phyloP scores from a whole-genome alignment of 345 rosid genomes.

The Linum trigynum region DNA sequence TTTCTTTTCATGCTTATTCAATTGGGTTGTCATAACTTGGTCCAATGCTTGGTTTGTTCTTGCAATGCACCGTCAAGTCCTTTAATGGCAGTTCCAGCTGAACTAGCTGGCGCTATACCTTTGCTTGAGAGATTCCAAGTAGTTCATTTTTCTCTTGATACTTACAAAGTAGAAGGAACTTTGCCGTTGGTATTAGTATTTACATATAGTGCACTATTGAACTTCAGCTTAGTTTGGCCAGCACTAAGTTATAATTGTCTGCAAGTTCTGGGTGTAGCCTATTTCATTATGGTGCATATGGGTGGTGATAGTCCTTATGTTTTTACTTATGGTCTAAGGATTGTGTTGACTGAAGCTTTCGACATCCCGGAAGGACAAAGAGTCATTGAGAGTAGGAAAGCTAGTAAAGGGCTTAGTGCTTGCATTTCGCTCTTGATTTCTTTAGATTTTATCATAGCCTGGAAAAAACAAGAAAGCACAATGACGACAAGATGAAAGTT shows the following conservation, averaged over 20 bases:
- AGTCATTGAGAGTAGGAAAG: no score
- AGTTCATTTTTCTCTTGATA: slow-evolving; percentile 3
- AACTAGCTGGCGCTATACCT: slow-evolving; percentile 90
- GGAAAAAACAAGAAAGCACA: no score
- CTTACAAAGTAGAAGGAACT: neutral
- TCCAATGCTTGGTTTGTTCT: slow-evolving; percentile 1
- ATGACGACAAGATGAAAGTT: no score
- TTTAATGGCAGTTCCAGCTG: slow-evolving; percentile 64
- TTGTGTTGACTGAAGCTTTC: no score
- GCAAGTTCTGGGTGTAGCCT: neutral
- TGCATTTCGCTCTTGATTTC: no score
- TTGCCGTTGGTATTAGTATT: slow-evolving; percentile 2
- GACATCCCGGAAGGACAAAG: no score
- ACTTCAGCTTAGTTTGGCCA: neutral
- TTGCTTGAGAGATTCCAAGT: slow-evolving; percentile 93
- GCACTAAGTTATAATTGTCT: neutral
- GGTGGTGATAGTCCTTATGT: slow-evolving; percentile 3
- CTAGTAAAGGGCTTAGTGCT: no score
- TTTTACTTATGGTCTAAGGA: slow-evolving; percentile 54
- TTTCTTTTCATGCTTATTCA: neutral
- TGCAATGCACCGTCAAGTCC: slow-evolving; percentile 42
- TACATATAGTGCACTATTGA: slow-evolving; percentile 1
- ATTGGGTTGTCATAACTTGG: neutral
- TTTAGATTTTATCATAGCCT: no score
- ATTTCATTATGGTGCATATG: neutral